Conservation (phyloP, 2,329 filamentous ascomycete species). For the Trichophyton verrucosum region DNA sequence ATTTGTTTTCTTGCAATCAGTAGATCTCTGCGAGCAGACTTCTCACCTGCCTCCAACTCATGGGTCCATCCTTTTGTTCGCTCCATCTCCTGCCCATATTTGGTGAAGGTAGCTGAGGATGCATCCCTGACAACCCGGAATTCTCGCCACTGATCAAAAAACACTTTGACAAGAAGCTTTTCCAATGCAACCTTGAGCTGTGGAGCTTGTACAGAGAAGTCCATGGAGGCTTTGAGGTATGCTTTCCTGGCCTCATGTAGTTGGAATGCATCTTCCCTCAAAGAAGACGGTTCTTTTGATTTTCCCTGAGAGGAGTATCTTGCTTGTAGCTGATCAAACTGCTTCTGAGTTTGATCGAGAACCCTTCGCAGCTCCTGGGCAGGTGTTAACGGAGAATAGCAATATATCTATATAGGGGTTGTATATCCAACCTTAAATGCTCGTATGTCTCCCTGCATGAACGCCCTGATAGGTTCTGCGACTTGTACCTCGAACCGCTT, state of each 20-base stretch:
- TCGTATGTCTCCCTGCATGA: slow-evolving; percentile 66
- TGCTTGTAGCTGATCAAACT: slow-evolving; percentile 67
- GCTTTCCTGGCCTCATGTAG: slow-evolving; percentile 83
- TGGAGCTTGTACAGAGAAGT: slow-evolving; percentile 79
- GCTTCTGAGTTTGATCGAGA: slow-evolving; percentile 69
- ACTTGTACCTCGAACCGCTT: slow-evolving; percentile 66
- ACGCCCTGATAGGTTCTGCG: slow-evolving; percentile 68
- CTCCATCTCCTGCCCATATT: slow-evolving; percentile 71
- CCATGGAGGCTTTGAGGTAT: slow-evolving; percentile 84
- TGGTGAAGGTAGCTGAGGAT: slow-evolving; percentile 48
- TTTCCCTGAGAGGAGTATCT: slow-evolving; percentile 79
- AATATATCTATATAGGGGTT: no score
- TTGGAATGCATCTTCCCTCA: slow-evolving; percentile 91
- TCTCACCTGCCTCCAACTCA: slow-evolving; percentile 86
- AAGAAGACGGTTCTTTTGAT: slow-evolving; percentile 79
- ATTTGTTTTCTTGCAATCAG: slow-evolving; percentile 67
- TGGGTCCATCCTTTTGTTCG: slow-evolving; percentile 83
- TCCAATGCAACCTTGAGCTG: slow-evolving; percentile 76
- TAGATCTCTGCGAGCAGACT: slow-evolving; percentile 68
- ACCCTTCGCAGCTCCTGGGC: slow-evolving; percentile 54
- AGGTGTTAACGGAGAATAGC: neutral
- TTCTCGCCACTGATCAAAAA: slow-evolving; percentile 78
- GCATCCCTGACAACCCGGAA: slow-evolving; percentile 61
- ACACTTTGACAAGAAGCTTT: slow-evolving; percentile 71
- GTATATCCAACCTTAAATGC: slow-evolving; percentile 52